phyloP scores from a whole-genome alignment of 2,329 filamentous ascomycete species.

The Cercospora citrullina region DNA sequence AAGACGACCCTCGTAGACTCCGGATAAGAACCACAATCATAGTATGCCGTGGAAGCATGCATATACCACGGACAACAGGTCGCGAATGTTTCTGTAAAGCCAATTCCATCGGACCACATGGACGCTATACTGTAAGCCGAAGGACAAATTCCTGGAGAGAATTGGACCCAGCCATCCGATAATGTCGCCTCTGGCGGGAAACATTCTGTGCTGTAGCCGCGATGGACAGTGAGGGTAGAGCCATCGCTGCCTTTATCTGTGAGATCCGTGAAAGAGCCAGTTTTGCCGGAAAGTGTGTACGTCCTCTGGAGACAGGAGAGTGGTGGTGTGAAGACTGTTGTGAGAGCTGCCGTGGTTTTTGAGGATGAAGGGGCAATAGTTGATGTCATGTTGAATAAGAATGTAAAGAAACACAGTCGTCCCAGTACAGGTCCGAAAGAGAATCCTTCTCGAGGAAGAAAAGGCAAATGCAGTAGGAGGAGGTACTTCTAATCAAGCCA shows the following conservation, averaged over 20 bases:
- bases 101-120: conserved; percentile 11
- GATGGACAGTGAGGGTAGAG: conserved; percentile 10
- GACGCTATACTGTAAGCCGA: conserved; percentile 16
- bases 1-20: conserved; percentile 14
- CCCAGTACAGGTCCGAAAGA: not conserved
- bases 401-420: not conserved
- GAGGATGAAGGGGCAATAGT: not conserved
- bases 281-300: conserved; percentile 5
- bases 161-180: conserved; percentile 19
- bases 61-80: conserved; percentile 23
- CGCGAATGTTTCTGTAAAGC: conserved; percentile 5
- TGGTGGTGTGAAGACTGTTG: conserved; percentile 14
- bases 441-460: not conserved
- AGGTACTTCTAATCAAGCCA: not conserved
- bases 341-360: conserved; percentile 4
- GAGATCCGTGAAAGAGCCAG: conserved; percentile 5
- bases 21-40: conserved; percentile 20
- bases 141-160: conserved; percentile 18
- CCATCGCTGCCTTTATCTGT: conserved; percentile 8
- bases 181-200: conserved; percentile 18
- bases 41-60: conserved; percentile 18
- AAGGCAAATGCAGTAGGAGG: not conserved
- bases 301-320: conserved; percentile 7
- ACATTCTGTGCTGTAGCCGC: conserved; percentile 19
- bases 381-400: not conserved